These are phyloP conservation scores for Syzygium malaccense DNA, from an alignment of 441 rosid genomes.

Conservation along the genomic window DNA sequence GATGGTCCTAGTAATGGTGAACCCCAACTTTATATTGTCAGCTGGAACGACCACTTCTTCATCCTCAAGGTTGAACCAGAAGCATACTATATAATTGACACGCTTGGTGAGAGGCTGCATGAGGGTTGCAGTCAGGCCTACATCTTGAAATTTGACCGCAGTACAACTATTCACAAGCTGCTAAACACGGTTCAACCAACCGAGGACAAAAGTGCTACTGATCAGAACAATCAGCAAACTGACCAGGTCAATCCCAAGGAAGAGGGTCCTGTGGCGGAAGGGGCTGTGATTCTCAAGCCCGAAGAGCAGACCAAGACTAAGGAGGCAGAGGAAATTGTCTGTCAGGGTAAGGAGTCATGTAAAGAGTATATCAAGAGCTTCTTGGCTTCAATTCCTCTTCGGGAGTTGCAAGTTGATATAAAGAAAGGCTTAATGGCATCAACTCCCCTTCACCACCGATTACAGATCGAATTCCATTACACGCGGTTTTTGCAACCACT, in stretches of 20 bases:
- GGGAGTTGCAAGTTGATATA: constrained; percentile 72
- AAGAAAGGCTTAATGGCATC: constrained; percentile 67
- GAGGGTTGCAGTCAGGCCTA: constrained; percentile 95
- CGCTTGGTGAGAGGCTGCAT: constrained; percentile 80
- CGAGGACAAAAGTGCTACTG: constrained; percentile 32
- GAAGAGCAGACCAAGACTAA: constrained; percentile 16
- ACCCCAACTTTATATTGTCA: constrained; percentile 62
- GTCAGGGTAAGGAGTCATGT: constrained; percentile 79
- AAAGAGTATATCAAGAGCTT: constrained; percentile 90
- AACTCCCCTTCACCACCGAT: constrained; percentile 63
- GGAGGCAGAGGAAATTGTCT: constrained; percentile 33
- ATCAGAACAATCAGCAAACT: constrained; percentile 16
- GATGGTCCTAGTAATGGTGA: constrained; percentile 23
- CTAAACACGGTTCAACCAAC: constrained; percentile 17
- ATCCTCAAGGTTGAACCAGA: constrained; percentile 68
- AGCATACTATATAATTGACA: constrained; percentile 82
- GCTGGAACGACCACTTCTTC: constrained; percentile 94
- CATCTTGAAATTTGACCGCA: constrained; percentile 60
- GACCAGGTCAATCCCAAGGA: constrained; percentile 8
- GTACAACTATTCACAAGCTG: constrained; percentile 36
- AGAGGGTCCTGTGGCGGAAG: constrained; percentile 11
- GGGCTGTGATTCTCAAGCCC: not conserved
- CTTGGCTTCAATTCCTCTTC: constrained; percentile 81
- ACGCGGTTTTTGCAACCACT: constrained; percentile 24
- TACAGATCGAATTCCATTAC: constrained; percentile 83